A percentile compares a stretch with the other conserved stretches of the same genome.
These are phyloP conservation scores for Pistacia atlantica DNA, from an alignment of 345 rosid species.

Conservation along the genomic window DNA sequence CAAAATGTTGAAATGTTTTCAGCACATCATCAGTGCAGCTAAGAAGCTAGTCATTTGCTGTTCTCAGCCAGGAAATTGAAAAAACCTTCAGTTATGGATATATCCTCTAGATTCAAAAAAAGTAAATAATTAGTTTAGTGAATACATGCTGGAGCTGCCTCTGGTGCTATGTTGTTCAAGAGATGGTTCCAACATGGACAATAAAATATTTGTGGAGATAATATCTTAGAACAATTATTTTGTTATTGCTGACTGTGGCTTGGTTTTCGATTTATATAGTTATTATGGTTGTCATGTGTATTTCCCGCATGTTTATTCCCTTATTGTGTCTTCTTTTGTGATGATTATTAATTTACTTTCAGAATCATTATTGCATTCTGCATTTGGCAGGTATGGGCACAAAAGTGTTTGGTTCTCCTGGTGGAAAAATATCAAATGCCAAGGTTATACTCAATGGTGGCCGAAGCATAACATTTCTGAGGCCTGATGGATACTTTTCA, in stretches of 20 bases:
- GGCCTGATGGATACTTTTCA: conserved; percentile 97
- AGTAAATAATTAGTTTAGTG: neutral
- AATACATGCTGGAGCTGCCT: conserved; percentile 5
- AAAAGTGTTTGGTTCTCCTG: conserved; percentile 54
- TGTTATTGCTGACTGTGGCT: neutral
- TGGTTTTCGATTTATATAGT: neutral
- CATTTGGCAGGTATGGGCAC: conserved; percentile 39
- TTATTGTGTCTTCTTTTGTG: neutral
- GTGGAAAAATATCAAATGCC: conserved; percentile 73
- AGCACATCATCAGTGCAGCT: neutral
- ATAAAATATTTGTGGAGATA: conserved; percentile 12
- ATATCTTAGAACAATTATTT: neutral
- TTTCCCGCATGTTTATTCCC: neutral
- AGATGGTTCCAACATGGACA: neutral
- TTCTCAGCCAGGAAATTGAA: neutral
- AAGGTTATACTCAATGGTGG: conserved; percentile 91
- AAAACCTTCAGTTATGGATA: too few species aligned
- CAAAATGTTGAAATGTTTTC: neutral
- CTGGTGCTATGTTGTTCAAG: neutral
- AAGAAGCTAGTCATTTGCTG: neutral
- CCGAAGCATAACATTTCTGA: conserved; percentile 65
- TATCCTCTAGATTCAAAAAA: neutral
- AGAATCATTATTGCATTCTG: conserved; percentile 7
- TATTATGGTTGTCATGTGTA: neutral
- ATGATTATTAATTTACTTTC: neutral